Base-by-base conservation (phyloP, 805 yeast species). In the Starmerella kuoi region DNA sequence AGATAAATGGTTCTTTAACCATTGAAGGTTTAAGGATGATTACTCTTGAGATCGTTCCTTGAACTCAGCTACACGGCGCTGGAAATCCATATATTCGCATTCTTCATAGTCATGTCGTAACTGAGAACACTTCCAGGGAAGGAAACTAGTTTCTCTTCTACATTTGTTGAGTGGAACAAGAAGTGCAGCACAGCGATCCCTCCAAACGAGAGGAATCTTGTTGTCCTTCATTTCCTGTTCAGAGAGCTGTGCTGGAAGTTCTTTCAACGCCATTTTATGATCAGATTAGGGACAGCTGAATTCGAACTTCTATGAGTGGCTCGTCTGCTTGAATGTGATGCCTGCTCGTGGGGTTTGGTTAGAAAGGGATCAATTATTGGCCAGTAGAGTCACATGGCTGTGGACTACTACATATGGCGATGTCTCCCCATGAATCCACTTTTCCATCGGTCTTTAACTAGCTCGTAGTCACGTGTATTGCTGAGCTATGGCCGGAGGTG, bases 41-140 rank as follows among this genome's bases (percentile, higher is more conserved):
- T n/a, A 33, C 26, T 39, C 25, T 38, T 40, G 27, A 17, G 38
- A 8, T 7, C 31, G 36, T 45, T 68, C 69, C 55, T 74, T 72
- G 60, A 80, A 67, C 63, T 79, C 87, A 57, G 75, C 68, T 45
- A 79, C 82, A 63, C 94, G 74, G 66, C 91, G 74, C 59, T 76
- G 71, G 66, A 79, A 82, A 59, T 84, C 94, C 61, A 77, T 61
- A 60, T 79, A 79, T 62, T 83, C 81, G 61, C 94, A 83, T 58
- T 80, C 80, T 61, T 83, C 94, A 69, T 86, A 84, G 32, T 69
- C 76, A 54, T 84, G 93, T 59, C 85, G 75, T 64, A 79, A 84
- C 50, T 79, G 79, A 45, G 71, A 49, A 55, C 94, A 83, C 53
- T 73, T 75, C 81, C 81, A 76, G 24, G 83, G 83, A 59, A 76